These are phyloP conservation scores for Aspergillus bridgeri DNA, from an alignment of 495 filamentous ascomycete genomes.

Conservation along the genomic window DNA sequence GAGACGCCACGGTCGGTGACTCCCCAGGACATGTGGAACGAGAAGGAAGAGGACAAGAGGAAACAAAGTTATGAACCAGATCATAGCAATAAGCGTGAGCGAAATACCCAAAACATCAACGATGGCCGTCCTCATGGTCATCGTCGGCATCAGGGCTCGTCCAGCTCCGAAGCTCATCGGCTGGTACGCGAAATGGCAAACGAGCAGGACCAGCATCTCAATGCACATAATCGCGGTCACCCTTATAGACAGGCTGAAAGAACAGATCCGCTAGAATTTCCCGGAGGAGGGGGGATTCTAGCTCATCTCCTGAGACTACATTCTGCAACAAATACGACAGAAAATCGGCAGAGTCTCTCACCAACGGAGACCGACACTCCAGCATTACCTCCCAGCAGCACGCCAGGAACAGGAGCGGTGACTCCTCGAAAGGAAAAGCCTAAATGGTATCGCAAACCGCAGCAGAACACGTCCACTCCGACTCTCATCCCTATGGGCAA, in stretches of 20 bases:
- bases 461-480: constrained; percentile 26
- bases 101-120: background rate
- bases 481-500: constrained; percentile 19
- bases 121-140: background rate
- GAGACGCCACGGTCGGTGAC: background rate
- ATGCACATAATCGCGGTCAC: background rate
- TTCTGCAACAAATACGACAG: constrained; percentile 12
- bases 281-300: constrained; percentile 31
- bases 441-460: constrained; percentile 36
- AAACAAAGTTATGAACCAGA: background rate
- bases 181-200: constrained; percentile 21
- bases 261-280: constrained; percentile 18
- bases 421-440: constrained; percentile 19
- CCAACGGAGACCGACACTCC: constrained; percentile 1
- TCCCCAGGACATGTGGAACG: background rate
- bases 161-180: constrained; percentile 21
- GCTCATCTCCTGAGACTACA: constrained; percentile 35
- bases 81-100: background rate
- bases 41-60: background rate
- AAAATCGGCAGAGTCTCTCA: constrained; percentile 14
- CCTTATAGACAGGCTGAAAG: background rate
- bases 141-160: background rate
- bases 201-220: background rate
- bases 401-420: constrained; percentile 8
- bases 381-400: background rate